Conservation (phyloP, 192 early-diverging fungal species). For the Coemansia sp. region DNA sequence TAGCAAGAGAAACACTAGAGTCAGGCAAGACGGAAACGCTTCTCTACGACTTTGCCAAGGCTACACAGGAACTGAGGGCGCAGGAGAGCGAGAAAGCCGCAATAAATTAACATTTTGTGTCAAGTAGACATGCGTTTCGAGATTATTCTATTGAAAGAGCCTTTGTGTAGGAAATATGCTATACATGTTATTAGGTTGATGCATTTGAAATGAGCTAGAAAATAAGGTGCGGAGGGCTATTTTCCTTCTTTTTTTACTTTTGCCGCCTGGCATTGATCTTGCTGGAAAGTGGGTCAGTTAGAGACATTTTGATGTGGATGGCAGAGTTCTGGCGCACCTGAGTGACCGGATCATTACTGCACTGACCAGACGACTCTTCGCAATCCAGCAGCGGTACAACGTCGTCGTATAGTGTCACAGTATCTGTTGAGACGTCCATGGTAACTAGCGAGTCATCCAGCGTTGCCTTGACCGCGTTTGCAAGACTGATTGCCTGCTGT, state of each 20-base stretch:
- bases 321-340: constrained; percentile 68
- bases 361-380: constrained; percentile 44
- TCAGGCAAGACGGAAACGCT: constrained; percentile 66
- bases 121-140: too few species aligned
- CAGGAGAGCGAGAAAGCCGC: constrained; percentile 8
- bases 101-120: neutral
- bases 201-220: too few species aligned
- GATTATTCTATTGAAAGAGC: neutral
- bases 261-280: constrained; percentile 13
- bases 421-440: constrained; percentile 66
- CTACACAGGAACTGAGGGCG: constrained; percentile 26
- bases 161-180: too few species aligned
- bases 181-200: too few species aligned
- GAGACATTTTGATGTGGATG: constrained; percentile 66
- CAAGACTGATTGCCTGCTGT: constrained; percentile 64
- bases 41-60: constrained; percentile 63
- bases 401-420: constrained; percentile 76
- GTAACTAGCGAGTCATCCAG: constrained; percentile 58
- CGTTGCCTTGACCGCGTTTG: constrained; percentile 61
- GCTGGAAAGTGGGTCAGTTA: constrained; percentile 11
- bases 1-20: constrained; percentile 73
- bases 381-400: constrained; percentile 67
- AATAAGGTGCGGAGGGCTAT: too few species aligned
- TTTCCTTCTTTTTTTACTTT: constrained; percentile 6
- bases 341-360: constrained; percentile 19